phyloP scores from a whole-genome alignment of 805 yeast genomes.

The Sporopachydermia lactativora region DNA sequence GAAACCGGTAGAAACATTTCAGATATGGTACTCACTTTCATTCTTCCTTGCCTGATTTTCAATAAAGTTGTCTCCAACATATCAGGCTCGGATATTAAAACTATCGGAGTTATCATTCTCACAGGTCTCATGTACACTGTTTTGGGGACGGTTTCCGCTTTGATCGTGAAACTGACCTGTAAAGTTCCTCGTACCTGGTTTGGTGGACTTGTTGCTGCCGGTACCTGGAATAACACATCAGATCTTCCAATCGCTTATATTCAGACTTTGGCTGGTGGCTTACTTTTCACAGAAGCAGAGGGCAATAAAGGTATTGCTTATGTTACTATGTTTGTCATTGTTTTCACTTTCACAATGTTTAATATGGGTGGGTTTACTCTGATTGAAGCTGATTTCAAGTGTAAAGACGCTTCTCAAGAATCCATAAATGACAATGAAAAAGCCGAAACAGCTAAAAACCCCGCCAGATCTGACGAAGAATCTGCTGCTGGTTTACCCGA shows the following conservation, averaged over 20 bases:
- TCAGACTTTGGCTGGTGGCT: constrained; percentile 55
- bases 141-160: constrained; percentile 29
- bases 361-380: constrained; percentile 63
- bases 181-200: constrained; percentile 60
- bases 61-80: constrained; percentile 55
- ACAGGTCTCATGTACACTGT: constrained; percentile 30
- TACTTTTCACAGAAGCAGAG: constrained; percentile 39
- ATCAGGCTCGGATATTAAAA: constrained; percentile 52
- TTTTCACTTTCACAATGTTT: constrained; percentile 55
- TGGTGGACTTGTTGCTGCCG: constrained; percentile 63
- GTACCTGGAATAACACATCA: constrained; percentile 64
- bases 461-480: too few relatives aligned
- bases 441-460: too few relatives aligned
- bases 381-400: constrained; percentile 54
- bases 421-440: constrained; percentile 10
- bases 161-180: constrained; percentile 29
- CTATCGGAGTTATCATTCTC: constrained; percentile 49
- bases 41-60: constrained; percentile 67
- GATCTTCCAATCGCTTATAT: constrained; percentile 79
- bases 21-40: constrained; percentile 48
- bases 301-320: constrained; percentile 74
- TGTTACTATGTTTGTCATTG: constrained; percentile 60
- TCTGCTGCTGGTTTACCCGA: too few relatives aligned
- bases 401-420: constrained; percentile 11
- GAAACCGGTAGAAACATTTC: constrained; percentile 59